Base-by-base conservation (phyloP, 371 early-diverging fungal species). In the Enterocytospora artemiae region DNA sequence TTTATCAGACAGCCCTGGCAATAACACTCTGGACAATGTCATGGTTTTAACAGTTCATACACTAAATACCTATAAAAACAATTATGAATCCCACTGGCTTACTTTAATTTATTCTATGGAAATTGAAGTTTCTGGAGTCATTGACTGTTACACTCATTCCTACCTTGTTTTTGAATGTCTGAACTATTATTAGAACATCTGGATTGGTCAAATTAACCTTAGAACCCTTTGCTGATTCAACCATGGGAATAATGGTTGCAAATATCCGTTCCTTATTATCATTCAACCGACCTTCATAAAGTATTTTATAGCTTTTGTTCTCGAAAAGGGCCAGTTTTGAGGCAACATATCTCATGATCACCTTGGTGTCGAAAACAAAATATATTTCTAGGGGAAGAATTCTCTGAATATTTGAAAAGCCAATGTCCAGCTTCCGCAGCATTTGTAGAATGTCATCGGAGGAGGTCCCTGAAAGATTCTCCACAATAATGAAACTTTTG, bases 161-260 rank as follows among this genome's bases (percentile, higher is more conserved):
- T 22, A 69, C 22, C 27, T 34, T 33, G 18, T 45, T 64, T 56
- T 70, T 70, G 16, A 70, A 57, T 16, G 28, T 62, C 30, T 58
- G 59, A 28, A 64, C 46, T 16, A 52, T 28, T 48, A 70, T 61
- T 7, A 70, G n/a, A 37, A 57, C 53, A 30, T 70, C 32, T 4
- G 70, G 70, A 24, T 43, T 1, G 1, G 30, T 43, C 0, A 70
- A 31, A 25, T 63, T 49, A 18, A 70, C 70, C 44, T 39, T 65
- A 37, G 16, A 37, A 9, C 9, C 37, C 5, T 37, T 37, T 27
- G 5, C 14, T 2, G 37, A 34, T 12, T 44, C 28, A 22, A 69
- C 9, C 16, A 9, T 51, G 18, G 1, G 3, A 4, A 58, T 59
- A 48, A 69, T 58, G 9, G 27, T 24, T 22, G 62, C 28, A 48